Base-by-base conservation (phyloP, 768 basidiomycete species). In the Mrakia hoshinonis region DNA sequence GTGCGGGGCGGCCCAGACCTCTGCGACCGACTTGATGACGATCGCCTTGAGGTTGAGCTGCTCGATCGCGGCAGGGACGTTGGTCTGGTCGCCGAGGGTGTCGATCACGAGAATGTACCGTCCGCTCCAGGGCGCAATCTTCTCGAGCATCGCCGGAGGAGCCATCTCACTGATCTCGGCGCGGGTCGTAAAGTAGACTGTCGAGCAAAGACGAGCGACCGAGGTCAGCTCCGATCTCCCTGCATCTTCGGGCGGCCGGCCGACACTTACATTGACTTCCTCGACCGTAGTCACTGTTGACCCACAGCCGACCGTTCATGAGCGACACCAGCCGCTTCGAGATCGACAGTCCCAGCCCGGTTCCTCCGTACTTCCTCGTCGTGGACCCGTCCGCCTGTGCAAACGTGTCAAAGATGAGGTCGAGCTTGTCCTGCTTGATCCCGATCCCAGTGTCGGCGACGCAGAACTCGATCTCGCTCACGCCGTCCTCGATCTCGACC, bases 261-360 rank as follows among this genome's bases (percentile, higher is more conserved):
- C 0, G 15, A 22, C 97, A 95, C 80, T 87, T 88, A 82, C 87
- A 80, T 69, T 77, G 74, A 70, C 76, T 90, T 34, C 96, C 96
- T 75, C 91, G 89, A 58, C 89, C 85, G 72, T 95, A 90, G 61
- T 95, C 92, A 73, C 88, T 90, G 81, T 96, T 91, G 26, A 99
- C 96, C 96, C 96, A 99, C 84, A 99, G 91, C 77, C 95, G 91
- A 58, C 96, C 96, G 76, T 91, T 87, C 96, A 99, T 99, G 76
- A 99, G 88, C 61, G 87, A 88, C 22, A 98, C 95, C 29, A 99
- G 87, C 0, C 94, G 89, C 78, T 97, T 98, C 55, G 95, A 98
- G 77, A 99, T 98, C 12, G 94, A 97, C 55, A 98, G 83, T 15
- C 95, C 95, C 3, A 99, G 84, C 76, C 95, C 95, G 0, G 95